These are phyloP conservation scores for Pogostemon cablin DNA, from an alignment of 257 asterid genomes.

Conservation along the genomic window DNA sequence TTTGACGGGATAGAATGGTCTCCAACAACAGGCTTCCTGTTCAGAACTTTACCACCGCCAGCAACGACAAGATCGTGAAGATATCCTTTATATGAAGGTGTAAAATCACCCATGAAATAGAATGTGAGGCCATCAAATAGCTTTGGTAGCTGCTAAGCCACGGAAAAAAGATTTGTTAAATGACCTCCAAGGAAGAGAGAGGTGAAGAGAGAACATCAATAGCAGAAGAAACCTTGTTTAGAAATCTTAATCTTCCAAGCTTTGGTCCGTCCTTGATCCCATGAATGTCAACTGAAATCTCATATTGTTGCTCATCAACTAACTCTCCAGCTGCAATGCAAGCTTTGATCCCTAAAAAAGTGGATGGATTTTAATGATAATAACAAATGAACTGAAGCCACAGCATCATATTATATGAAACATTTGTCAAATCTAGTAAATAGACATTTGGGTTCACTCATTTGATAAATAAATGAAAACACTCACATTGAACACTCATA, in stretches of 20 bases:
- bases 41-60: slow-evolving; percentile 84
- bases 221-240: slow-evolving; percentile 58
- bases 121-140: slow-evolving; percentile 68
- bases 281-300: slow-evolving; percentile 74
- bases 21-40: slow-evolving; percentile 68
- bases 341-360: slow-evolving; percentile 73
- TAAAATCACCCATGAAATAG: slow-evolving; percentile 72
- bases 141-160: slow-evolving; percentile 72
- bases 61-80: slow-evolving; percentile 78
- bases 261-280: slow-evolving; percentile 79
- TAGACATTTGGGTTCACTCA: neutral
- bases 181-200: slow-evolving; percentile 7
- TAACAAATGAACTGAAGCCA: neutral
- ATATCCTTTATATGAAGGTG: slow-evolving; percentile 66
- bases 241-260: slow-evolving; percentile 76
- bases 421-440: neutral
- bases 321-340: slow-evolving; percentile 65
- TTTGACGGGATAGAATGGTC: slow-evolving; percentile 34
- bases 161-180: slow-evolving; percentile 2
- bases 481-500: slow-evolving; percentile 73
- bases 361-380: neutral
- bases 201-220: neutral
- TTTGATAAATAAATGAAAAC: neutral
- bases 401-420: neutral
- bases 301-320: slow-evolving; percentile 70